Base-by-base conservation (phyloP, 1,139 yeast genomes). In the Taphrina wiesneri region DNA sequence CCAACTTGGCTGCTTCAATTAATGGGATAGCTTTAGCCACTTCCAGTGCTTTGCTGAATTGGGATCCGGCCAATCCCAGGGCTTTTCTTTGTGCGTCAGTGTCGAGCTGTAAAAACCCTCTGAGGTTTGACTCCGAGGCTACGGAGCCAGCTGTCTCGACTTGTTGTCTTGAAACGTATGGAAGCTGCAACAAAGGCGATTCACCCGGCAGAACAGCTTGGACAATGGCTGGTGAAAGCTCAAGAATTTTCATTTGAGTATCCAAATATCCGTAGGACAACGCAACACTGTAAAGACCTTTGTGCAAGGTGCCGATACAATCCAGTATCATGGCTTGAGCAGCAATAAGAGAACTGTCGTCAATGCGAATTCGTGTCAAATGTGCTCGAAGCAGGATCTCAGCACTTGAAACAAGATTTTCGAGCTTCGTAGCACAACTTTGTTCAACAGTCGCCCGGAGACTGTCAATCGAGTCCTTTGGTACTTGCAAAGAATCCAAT, bases 211-310 rank as follows among this genome's bases (percentile, higher is more conserved):
- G 85, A 2, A 90, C 86, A 1, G 96, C 98, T 77, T 91, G 97
- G 25, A 87, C 79, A 54, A 95, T 78, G 56, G 86, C 82, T 74
- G 89, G 87, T 72, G 87, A 85, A 67, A 95, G 81, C 67, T 87
- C 90, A 63, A 85, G 76, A 17, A 91, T 84, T 45, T 82, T 80
- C 54, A 82, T 73, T 32, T 89, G 80, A 65, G 90, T 81, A 25
- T 87, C 93, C 26, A 85, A 81, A 70, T 85, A 84, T 78, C 93
- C 87, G 77, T 91, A 92, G 26, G 85, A 85, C 26, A 90, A 80
- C 9, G 96, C 90, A 72, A 93, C 87, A 71, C 90, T 96, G 68
- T 91, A 79, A 71, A 90, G 81, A 0, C 95, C 96, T 63, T 82
- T 80, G 45, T 93, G 79, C 71, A 93, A 79, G 34, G 81, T 79